Base-by-base conservation (phyloP, 1,284 basidiomycete species). In the Malassezia yamatoensis region DNA sequence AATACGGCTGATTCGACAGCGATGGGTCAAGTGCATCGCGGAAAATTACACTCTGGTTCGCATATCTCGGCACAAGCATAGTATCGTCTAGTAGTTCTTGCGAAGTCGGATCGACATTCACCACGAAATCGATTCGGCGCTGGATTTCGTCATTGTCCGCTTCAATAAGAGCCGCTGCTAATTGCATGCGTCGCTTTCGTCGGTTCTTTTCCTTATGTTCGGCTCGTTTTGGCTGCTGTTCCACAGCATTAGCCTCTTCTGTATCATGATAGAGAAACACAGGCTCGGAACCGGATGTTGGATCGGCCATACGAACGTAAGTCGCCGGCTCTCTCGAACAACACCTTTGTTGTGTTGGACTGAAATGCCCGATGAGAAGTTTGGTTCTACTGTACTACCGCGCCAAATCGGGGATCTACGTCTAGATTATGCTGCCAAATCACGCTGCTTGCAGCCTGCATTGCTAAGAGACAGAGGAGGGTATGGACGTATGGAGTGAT, bases 141-240 rank as follows among this genome's bases (percentile, higher is more conserved):
- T 60, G 46, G 42, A 72, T 67, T 9, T 61, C 50, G 2, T 71
- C 68, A 49, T 74, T 74, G 64, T 74, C 71, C 4, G 68, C 68
- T 44, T 74, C 71, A 51, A 74, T 64, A 34, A 74, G 64, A 8
- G 71, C 71, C 4, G 71, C 70, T 29, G 71, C 71, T 9, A 71
- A 63, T 51, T 71, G 68, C 21, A 38, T 41, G 2, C 57, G 50
- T 5, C 50, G 54, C n/a, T 53, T 37, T 20, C 49, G 36, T 7
- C 39, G 38, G 2, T 46, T 39, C 11, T 43, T 35, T 36, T 29
- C 38, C 16, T 43, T 51, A 8, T 35, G 24, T 18, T 49, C 21
- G 21, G 24, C 24, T 5, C 45, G 45, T 11, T 29, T 29, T 8
- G 15, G 43, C 2, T 29, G 24, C 24, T 29, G 24, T 29, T 29